Conservation (phyloP, 768 basidiomycete species). For the Panaeolus papilionaceus region DNA sequence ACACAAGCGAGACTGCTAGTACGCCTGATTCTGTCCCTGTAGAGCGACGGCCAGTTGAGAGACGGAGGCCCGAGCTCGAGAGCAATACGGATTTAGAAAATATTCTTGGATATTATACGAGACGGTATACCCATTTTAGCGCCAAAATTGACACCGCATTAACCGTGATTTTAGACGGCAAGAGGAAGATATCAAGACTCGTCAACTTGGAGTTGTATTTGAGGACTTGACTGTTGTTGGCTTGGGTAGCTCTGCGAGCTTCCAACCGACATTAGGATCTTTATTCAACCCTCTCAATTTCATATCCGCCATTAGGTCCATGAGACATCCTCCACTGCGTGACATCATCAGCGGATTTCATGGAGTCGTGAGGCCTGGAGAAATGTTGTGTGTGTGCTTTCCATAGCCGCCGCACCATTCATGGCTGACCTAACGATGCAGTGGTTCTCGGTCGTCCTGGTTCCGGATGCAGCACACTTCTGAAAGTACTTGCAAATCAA, state of each 20-base stretch:
- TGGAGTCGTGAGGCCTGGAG: conserved; percentile 69
- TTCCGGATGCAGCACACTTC: conserved; percentile 83
- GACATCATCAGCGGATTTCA: conserved; percentile 69
- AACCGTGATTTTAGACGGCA: conserved; percentile 16
- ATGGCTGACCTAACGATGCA: conserved; percentile 28
- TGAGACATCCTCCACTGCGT: conserved; percentile 66
- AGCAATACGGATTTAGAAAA: background rate
- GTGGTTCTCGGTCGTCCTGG: conserved; percentile 91
- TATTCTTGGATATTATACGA: conserved; percentile 2
- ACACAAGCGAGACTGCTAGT: too few species aligned
- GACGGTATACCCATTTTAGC: background rate
- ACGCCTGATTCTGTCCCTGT: background rate
- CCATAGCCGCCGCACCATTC: background rate
- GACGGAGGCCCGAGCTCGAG: conserved; percentile 2
- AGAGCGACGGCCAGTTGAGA: background rate
- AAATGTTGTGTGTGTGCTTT: conserved; percentile 73
- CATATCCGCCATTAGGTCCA: conserved; percentile 45
- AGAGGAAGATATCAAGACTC: conserved; percentile 52
- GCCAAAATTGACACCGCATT: background rate
- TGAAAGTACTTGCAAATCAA: conserved; percentile 83
- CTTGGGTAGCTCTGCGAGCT: conserved; percentile 58
- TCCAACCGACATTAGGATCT: conserved; percentile 66
- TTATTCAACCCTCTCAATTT: conserved; percentile 59
- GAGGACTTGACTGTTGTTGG: conserved; percentile 65
- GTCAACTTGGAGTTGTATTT: conserved; percentile 69